phyloP scores from a whole-genome alignment of 1,284 basidiomycete genomes.

The Grifola frondosa region DNA sequence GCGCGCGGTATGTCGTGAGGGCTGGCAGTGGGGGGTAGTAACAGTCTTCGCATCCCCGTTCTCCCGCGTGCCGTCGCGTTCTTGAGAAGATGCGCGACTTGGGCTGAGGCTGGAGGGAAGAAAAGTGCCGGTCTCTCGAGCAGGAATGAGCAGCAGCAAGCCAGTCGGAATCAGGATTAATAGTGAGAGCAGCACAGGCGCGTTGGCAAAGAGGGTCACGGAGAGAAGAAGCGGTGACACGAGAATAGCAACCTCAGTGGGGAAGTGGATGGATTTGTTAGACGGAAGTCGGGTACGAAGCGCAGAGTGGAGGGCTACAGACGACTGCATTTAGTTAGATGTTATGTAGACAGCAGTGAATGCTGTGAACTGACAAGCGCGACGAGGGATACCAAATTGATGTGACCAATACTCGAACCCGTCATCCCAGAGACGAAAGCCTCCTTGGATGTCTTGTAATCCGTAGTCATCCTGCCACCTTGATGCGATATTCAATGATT shows the following conservation, averaged over 20 bases:
- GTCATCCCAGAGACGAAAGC: slow-evolving; percentile 81
- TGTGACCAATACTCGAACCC: slow-evolving; percentile 73
- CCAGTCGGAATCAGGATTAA: slow-evolving; percentile 48
- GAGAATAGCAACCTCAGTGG: slow-evolving; percentile 64
- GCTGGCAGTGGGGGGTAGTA: slow-evolving; percentile 53
- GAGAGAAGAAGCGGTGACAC: slow-evolving; percentile 77
- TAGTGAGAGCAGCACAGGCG: slow-evolving; percentile 53
- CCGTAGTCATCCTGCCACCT: slow-evolving; percentile 12
- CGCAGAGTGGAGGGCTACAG: slow-evolving; percentile 68
- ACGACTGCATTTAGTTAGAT: slow-evolving; percentile 48
- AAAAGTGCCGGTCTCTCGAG: slow-evolving; percentile 44
- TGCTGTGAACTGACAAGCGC: slow-evolving; percentile 61
- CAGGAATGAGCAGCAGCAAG: slow-evolving; percentile 43
- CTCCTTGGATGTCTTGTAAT: slow-evolving; percentile 86
- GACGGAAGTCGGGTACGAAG: slow-evolving; percentile 48
- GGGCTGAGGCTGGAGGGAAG: slow-evolving; percentile 45
- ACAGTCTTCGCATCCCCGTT: slow-evolving; percentile 3
- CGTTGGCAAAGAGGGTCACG: slow-evolving; percentile 72
- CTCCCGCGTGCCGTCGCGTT: slow-evolving; percentile 9
- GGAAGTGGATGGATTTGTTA: slow-evolving; percentile 39
- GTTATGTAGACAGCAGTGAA: slow-evolving; percentile 1
- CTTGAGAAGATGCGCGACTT: slow-evolving; percentile 24
- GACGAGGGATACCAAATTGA: slow-evolving; percentile 74
- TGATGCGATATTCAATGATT: too few relatives aligned
- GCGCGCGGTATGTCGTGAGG: slow-evolving; percentile 86